phyloP scores from a whole-genome alignment of 2,329 filamentous ascomycete genomes.

The Lasiodiplodia sp. region DNA sequence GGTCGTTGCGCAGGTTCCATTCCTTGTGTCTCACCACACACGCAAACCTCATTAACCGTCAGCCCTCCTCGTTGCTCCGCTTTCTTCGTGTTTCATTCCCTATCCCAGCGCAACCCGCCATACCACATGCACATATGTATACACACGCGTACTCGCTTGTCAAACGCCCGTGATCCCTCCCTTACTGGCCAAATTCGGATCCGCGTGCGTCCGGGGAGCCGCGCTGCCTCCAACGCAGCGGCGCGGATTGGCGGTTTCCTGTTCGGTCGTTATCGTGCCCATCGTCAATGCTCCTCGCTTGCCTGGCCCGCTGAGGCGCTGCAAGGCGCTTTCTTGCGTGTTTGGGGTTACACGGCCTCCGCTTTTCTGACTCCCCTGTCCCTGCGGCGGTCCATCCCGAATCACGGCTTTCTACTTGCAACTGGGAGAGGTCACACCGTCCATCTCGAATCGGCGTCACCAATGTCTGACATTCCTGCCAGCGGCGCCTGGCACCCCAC shows the following conservation, averaged over 20 bases:
- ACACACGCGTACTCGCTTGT: constrained; percentile 2
- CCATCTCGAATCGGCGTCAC: background rate
- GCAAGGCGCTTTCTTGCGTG: constrained; percentile 13
- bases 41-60: background rate
- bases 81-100: constrained; percentile 24
- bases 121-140: background rate
- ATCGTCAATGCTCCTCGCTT: background rate
- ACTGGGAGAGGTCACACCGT: background rate
- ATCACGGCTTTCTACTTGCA: constrained; percentile 10
- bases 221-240: background rate
- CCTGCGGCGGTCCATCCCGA: constrained; percentile 27
- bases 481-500: background rate
- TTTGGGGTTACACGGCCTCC: constrained; percentile 16
- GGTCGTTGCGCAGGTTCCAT: constrained; percentile 14
- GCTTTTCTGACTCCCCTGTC: constrained; percentile 20
- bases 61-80: background rate
- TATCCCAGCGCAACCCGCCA: background rate
- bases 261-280: background rate
- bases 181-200: constrained; percentile 10
- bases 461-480: background rate
- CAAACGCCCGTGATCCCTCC: constrained; percentile 10
- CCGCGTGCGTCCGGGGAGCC: constrained; percentile 19
- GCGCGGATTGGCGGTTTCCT: background rate
- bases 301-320: constrained; percentile 9
- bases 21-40: constrained; percentile 19